phyloP scores from a whole-genome alignment of 306 rosid species.

The Cicer bijugum region DNA sequence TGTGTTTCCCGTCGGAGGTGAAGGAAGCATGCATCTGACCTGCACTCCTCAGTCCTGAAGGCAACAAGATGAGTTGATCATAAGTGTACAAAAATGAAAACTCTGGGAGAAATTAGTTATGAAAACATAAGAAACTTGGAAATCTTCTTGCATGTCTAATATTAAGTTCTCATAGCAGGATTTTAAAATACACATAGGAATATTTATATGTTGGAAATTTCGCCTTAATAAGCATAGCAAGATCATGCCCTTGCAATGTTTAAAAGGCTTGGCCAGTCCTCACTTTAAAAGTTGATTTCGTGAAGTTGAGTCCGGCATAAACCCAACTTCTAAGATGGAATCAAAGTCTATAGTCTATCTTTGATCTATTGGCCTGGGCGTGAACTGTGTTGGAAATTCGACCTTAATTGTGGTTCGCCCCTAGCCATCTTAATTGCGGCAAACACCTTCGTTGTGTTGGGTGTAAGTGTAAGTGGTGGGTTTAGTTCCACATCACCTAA shows the following conservation, averaged over 20 bases:
- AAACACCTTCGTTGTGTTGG: conserved; percentile 13
- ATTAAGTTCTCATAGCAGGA: neutral
- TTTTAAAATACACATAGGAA: neutral
- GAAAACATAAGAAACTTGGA: neutral
- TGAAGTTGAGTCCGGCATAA: neutral
- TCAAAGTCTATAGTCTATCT: neutral
- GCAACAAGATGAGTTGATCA: conserved; percentile 1
- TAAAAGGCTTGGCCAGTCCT: neutral
- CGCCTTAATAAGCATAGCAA: too few relatives aligned
- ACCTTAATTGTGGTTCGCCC: neutral
- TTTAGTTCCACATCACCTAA: neutral
- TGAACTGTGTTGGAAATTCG: neutral
- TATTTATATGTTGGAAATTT: neutral
- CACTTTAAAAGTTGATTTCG: neutral
- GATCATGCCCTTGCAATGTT: neutral
- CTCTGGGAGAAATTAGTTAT: conserved; percentile 4
- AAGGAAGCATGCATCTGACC: conserved; percentile 77
- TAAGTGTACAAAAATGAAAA: neutral
- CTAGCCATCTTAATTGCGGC: neutral
- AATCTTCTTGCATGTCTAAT: neutral
- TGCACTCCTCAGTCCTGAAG: conserved; percentile 63
- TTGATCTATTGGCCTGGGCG: neutral
- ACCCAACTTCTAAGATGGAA: neutral
- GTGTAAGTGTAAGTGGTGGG: neutral
- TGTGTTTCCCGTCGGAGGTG: conserved; percentile 81